Percentiles rank a stretch among this genome's conserved stretches.
These are phyloP conservation scores for Candida oleophila DNA, from an alignment of 805 yeast species.

Conservation along the genomic window DNA sequence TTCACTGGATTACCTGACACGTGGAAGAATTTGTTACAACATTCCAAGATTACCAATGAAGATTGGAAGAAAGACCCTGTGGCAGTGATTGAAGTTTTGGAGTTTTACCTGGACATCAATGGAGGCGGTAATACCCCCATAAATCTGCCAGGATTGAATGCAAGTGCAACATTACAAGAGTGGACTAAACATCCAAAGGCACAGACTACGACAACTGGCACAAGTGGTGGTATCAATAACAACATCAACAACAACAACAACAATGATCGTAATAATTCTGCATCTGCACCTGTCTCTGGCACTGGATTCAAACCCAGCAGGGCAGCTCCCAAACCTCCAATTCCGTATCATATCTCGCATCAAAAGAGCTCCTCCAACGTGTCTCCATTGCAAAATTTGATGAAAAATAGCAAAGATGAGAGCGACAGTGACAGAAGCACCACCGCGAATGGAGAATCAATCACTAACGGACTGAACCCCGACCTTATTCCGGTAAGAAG, in stretches of 20 bases:
- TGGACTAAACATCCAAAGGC: slow-evolving; percentile 34
- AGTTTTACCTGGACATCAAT: slow-evolving; percentile 50
- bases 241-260: background rate
- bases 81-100: slow-evolving; percentile 61
- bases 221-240: background rate
- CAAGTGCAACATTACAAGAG: slow-evolving; percentile 33
- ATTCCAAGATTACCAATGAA: slow-evolving; percentile 59
- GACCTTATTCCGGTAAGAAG: slow-evolving; percentile 49
- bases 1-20: slow-evolving; percentile 58
- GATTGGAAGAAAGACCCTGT: slow-evolving; percentile 65
- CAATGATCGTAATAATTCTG: background rate
- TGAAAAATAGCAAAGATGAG: slow-evolving; percentile 20
- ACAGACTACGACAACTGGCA: background rate
- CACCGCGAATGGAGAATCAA: slow-evolving; percentile 2
- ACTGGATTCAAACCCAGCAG: slow-evolving; percentile 32
- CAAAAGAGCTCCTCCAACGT: slow-evolving; percentile 15
- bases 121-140: slow-evolving; percentile 39
- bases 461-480: slow-evolving; percentile 8
- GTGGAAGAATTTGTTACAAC: slow-evolving; percentile 55
- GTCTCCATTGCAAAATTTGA: slow-evolving; percentile 35
- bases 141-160: slow-evolving; percentile 22
- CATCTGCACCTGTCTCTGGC: background rate
- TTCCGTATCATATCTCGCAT: slow-evolving; percentile 36
- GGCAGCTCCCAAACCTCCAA: slow-evolving; percentile 45
- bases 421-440: background rate